Percentiles rank a stretch among this genome's conserved stretches.
Conservation (phyloP, 345 rosid species). For the Acer negundo region DNA sequence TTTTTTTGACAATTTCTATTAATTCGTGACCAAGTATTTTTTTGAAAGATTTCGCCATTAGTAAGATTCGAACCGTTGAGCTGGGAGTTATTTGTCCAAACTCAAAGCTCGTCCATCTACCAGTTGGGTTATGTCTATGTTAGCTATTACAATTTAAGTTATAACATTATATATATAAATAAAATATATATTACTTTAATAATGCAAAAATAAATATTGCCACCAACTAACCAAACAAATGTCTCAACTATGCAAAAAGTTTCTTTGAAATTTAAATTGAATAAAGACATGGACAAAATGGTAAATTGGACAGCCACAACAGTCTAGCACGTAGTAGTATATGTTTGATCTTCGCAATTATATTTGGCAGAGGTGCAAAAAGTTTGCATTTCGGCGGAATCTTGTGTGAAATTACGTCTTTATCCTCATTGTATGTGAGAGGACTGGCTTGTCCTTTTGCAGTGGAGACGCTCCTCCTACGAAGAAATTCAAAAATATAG, state of each 20-base stretch:
- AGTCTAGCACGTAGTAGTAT: too few species aligned
- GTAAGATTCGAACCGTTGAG: too few species aligned
- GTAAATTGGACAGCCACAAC: background rate
- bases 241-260: background rate
- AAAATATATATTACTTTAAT: background rate
- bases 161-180: too few species aligned
- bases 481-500: slow-evolving; percentile 14
- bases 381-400: background rate
- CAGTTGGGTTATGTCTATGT: too few species aligned
- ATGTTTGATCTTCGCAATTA: background rate
- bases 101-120: too few species aligned
- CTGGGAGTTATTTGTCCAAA: too few species aligned
- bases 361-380: background rate
- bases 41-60: too few species aligned
- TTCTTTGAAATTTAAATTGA: slow-evolving; percentile 10
- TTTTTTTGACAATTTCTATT: too few species aligned
- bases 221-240: background rate
- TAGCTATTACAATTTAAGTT: too few species aligned
- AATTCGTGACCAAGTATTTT: too few species aligned
- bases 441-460: background rate
- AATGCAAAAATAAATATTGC: background rate
- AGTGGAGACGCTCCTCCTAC: slow-evolving; percentile 12
- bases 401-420: slow-evolving; percentile 2
- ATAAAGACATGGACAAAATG: background rate
- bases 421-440: background rate